These are phyloP conservation scores for Mytilinidion resinicola DNA, from an alignment of 495 filamentous ascomycete genomes.

Conservation along the genomic window DNA sequence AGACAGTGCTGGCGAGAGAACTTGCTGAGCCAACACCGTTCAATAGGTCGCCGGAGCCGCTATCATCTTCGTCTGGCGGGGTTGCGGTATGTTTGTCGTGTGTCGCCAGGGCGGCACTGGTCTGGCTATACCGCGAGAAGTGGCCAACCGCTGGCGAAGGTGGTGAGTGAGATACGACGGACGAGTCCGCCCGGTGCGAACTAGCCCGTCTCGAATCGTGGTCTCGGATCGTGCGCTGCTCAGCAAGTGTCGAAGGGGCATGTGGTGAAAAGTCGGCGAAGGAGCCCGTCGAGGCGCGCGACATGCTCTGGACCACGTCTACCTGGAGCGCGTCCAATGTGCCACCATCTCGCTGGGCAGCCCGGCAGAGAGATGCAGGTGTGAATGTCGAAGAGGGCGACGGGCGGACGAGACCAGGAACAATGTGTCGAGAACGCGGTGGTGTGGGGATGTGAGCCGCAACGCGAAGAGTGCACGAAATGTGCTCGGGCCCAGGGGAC, in stretches of 20 bases:
- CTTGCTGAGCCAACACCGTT: slow-evolving; percentile 61
- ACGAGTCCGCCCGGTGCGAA: slow-evolving; percentile 22
- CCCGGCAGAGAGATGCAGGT: background rate
- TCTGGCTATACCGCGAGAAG: background rate
- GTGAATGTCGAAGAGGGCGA: background rate
- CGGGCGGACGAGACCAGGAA: slow-evolving; percentile 4
- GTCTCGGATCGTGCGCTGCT: slow-evolving; percentile 36
- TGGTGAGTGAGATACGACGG: slow-evolving; percentile 16
- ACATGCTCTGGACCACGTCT: slow-evolving; percentile 28
- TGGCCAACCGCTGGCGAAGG: slow-evolving; percentile 2
- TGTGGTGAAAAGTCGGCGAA: slow-evolving; percentile 89
- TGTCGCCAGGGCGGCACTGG: slow-evolving; percentile 5
- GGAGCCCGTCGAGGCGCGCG: slow-evolving; percentile 32
- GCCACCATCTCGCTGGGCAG: slow-evolving; percentile 15
- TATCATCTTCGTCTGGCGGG: slow-evolving; percentile 41
- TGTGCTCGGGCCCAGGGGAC: background rate
- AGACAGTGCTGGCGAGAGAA: slow-evolving; percentile 57
- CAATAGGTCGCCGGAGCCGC: slow-evolving; percentile 55
- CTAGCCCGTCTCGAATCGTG: slow-evolving; percentile 25
- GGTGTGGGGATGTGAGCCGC: slow-evolving; percentile 5
- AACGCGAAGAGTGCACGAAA: slow-evolving; percentile 12
- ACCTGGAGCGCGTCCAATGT: slow-evolving; percentile 13
- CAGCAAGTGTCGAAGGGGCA: slow-evolving; percentile 61
- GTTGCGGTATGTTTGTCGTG: slow-evolving; percentile 23
- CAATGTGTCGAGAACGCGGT: slow-evolving; percentile 11